These are phyloP conservation scores for Mrakia gelida DNA, from an alignment of 768 basidiomycete genomes.

Conservation along the genomic window DNA sequence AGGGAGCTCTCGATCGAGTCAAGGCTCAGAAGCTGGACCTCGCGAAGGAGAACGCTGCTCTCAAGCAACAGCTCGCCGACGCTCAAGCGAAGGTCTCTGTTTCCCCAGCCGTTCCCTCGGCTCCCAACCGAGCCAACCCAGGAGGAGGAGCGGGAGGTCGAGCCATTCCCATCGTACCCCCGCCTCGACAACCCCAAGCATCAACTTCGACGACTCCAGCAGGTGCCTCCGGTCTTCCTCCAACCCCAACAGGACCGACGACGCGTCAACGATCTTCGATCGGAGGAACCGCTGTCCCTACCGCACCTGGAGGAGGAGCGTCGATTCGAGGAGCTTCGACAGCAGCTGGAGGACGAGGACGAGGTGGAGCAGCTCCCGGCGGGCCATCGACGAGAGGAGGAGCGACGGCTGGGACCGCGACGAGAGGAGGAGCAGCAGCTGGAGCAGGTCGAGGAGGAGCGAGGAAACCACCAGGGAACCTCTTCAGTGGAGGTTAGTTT, in stretches of 20 bases:
- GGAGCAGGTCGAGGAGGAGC: not conserved
- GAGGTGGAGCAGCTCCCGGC: not conserved
- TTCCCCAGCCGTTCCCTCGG: not conserved
- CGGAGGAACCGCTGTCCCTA: constrained; percentile 7
- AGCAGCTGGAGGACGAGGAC: not conserved
- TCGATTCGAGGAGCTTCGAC: constrained; percentile 11
- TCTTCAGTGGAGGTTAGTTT: not conserved
- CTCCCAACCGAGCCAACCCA: not conserved
- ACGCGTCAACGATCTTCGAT: constrained; percentile 1
- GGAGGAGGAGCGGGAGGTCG: not conserved
- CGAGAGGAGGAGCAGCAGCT: constrained; percentile 7
- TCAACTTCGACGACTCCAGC: not conserved
- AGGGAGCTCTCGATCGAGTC: constrained; percentile 17
- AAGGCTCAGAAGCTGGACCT: constrained; percentile 2
- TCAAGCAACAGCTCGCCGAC: not conserved
- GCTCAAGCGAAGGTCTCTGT: not conserved
- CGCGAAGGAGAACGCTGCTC: not conserved
- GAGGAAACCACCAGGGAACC: not conserved
- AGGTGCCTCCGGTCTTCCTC: not conserved
- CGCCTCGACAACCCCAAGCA: not conserved
- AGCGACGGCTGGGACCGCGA: constrained; percentile 2
- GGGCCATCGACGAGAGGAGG: constrained; percentile 14
- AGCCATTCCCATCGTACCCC: not conserved
- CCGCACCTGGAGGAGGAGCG: not conserved
- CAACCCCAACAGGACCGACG: not conserved